These are phyloP conservation scores for Neophaeococcomyces mojaviensis DNA, from an alignment of 2,329 filamentous ascomycete genomes.

Conservation along the genomic window DNA sequence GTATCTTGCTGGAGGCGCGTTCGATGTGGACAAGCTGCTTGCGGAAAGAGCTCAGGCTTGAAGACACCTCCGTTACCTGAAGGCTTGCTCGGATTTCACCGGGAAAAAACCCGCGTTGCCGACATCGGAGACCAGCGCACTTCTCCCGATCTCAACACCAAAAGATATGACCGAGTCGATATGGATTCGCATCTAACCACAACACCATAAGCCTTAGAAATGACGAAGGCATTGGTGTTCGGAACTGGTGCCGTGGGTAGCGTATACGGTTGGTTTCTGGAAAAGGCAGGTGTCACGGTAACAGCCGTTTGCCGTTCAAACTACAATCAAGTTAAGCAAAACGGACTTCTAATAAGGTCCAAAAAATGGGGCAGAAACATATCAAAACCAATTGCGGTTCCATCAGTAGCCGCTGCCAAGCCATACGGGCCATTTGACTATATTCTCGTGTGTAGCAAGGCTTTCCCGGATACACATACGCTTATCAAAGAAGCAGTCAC, in stretches of 20 bases:
- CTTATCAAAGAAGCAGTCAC: constrained; percentile 44
- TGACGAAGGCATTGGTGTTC: constrained; percentile 16
- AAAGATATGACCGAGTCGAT: not conserved
- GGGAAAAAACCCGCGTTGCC: not conserved
- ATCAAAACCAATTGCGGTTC: constrained; percentile 32
- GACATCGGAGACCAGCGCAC: not conserved
- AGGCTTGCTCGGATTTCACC: too few species aligned
- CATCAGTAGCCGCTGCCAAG: constrained; percentile 31
- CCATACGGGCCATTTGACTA: constrained; percentile 41
- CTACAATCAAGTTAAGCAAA: constrained; percentile 20
- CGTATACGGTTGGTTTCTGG: constrained; percentile 23
- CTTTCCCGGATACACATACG: constrained; percentile 45
- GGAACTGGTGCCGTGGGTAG: constrained; percentile 25
- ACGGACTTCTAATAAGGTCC: constrained; percentile 21
- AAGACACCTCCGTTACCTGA: too few species aligned
- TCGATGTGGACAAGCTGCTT: constrained; percentile 71
- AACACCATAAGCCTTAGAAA: too few species aligned
- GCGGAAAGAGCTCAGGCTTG: constrained; percentile 41
- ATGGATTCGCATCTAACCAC: not conserved
- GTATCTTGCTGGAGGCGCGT: constrained; percentile 74
- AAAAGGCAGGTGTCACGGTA: constrained; percentile 21
- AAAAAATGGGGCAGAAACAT: constrained; percentile 15
- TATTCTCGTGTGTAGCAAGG: constrained; percentile 44
- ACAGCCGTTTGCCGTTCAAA: constrained; percentile 27
- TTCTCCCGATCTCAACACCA: not conserved